phyloP scores from a whole-genome alignment of 2,329 filamentous ascomycete genomes.

The Colletotrichum sp. region DNA sequence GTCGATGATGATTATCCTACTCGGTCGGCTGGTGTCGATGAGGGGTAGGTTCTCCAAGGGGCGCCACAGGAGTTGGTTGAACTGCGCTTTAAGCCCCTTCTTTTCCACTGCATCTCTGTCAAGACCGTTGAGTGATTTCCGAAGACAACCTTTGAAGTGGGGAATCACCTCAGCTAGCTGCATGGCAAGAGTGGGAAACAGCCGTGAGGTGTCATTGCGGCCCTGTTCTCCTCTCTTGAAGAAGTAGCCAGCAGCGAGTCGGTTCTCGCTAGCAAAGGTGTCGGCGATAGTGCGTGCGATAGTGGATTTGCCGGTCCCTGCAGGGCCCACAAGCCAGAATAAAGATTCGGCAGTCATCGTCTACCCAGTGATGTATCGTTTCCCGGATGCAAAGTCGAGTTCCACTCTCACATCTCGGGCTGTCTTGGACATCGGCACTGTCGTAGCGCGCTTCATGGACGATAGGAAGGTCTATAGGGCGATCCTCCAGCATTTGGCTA shows the following conservation, averaged over 20 bases:
- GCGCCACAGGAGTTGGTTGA: conserved; percentile 39
- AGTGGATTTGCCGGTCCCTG: conserved; percentile 44
- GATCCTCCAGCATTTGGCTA: neutral
- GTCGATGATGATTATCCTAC: conserved; percentile 36
- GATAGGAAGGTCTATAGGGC: neutral
- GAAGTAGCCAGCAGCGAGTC: conserved; percentile 44
- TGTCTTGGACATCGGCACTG: neutral
- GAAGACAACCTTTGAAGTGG: conserved; percentile 20
- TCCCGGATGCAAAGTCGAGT: neutral
- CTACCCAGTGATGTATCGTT: neutral
- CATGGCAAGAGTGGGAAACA: conserved; percentile 44
- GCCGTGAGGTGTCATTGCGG: conserved; percentile 33
- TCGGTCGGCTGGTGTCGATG: conserved; percentile 11
- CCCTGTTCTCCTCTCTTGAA: conserved; percentile 47
- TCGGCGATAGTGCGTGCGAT: conserved; percentile 37
- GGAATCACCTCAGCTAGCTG: conserved; percentile 27
- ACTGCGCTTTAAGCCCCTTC: conserved; percentile 39
- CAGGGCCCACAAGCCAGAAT: conserved; percentile 42
- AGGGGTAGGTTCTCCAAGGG: conserved; percentile 27
- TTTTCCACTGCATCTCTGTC: conserved; percentile 22
- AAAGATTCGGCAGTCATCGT: conserved; percentile 5
- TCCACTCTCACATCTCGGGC: neutral
- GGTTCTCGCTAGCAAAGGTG: neutral
- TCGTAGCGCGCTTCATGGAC: neutral
- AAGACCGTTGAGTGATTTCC: conserved; percentile 33